Conservation (phyloP, 805 yeast genomes). For the Priceomyces melissophilus region DNA sequence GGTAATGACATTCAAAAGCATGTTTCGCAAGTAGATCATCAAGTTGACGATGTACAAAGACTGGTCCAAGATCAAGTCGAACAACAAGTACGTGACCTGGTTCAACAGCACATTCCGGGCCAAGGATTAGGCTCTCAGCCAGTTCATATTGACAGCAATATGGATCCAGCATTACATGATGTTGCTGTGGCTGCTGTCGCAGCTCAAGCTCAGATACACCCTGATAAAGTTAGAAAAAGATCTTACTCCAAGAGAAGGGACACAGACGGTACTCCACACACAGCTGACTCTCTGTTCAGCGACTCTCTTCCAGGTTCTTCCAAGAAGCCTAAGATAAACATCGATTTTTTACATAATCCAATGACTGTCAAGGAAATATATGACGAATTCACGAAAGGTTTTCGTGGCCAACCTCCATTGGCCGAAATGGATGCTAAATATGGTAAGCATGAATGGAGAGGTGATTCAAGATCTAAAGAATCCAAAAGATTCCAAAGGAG, state of each 20-base stretch:
- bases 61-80: slow-evolving; percentile 9
- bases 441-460: slow-evolving; percentile 46
- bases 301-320: slow-evolving; percentile 7
- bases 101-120: slow-evolving; percentile 7
- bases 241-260: slow-evolving; percentile 8
- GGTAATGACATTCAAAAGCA: slow-evolving; percentile 19
- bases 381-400: slow-evolving; percentile 44
- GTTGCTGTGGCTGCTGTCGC: slow-evolving; percentile 39
- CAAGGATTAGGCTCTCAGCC: slow-evolving; percentile 6
- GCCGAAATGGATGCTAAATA: slow-evolving; percentile 40
- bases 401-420: slow-evolving; percentile 41
- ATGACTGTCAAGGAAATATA: slow-evolving; percentile 43
- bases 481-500: slow-evolving; percentile 42
- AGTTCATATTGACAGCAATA: slow-evolving; percentile 29
- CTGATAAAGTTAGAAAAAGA: slow-evolving; percentile 9
- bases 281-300: slow-evolving; percentile 3
- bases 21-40: slow-evolving; percentile 19
- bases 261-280: slow-evolving; percentile 4
- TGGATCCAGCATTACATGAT: slow-evolving; percentile 41
- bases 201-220: slow-evolving; percentile 17
- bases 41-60: slow-evolving; percentile 11
- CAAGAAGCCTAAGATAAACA: slow-evolving; percentile 35
- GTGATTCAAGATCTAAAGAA: slow-evolving; percentile 43
- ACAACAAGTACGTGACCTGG: slow-evolving; percentile 8
- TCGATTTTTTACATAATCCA: slow-evolving; percentile 42